These are phyloP conservation scores for Porogramme epimiltina DNA, from an alignment of 1,284 basidiomycete species.

Conservation along the genomic window DNA sequence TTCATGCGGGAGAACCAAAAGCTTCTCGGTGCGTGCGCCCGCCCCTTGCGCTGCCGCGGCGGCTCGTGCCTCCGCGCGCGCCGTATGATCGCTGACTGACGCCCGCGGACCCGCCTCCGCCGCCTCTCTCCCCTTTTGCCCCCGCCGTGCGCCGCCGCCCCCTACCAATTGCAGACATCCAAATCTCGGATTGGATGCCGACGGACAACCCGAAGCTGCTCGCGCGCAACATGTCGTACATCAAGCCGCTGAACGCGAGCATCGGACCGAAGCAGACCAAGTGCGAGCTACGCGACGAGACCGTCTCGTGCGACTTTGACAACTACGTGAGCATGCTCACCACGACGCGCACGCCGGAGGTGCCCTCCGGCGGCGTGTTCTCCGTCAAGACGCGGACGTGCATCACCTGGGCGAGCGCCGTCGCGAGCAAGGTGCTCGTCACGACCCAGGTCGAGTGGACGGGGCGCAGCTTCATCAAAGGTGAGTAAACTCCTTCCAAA, in stretches of 20 bases:
- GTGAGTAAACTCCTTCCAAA: too few species aligned
- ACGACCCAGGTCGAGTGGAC: constrained; percentile 96
- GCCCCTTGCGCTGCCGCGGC: background rate
- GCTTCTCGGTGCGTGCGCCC: constrained; percentile 69
- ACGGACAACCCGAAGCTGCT: constrained; percentile 71
- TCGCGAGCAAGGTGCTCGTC: constrained; percentile 80
- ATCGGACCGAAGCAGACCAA: constrained; percentile 96
- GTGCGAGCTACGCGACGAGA: constrained; percentile 91
- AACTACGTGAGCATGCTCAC: constrained; percentile 84
- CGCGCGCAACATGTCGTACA: constrained; percentile 89
- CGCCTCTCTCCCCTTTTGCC: too few species aligned
- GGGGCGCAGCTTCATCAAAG: constrained; percentile 94
- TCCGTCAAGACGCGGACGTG: constrained; percentile 93
- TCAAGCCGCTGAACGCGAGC: constrained; percentile 88
- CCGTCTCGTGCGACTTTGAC: constrained; percentile 81
- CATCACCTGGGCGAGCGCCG: constrained; percentile 88
- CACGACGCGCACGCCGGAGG: constrained; percentile 92
- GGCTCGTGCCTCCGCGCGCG: background rate
- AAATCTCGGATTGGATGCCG: constrained; percentile 91
- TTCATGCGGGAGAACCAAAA: constrained; percentile 91
- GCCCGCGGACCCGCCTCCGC: too few species aligned
- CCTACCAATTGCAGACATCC: constrained; percentile 63
- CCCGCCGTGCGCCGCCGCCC: too few species aligned
- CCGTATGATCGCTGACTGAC: background rate
- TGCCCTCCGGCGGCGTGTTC: constrained; percentile 92